Evolutionary conservation across 1,284 basidiomycete genomes (phyloP).

Genomic region (Leccinum angustisporum): DNA sequence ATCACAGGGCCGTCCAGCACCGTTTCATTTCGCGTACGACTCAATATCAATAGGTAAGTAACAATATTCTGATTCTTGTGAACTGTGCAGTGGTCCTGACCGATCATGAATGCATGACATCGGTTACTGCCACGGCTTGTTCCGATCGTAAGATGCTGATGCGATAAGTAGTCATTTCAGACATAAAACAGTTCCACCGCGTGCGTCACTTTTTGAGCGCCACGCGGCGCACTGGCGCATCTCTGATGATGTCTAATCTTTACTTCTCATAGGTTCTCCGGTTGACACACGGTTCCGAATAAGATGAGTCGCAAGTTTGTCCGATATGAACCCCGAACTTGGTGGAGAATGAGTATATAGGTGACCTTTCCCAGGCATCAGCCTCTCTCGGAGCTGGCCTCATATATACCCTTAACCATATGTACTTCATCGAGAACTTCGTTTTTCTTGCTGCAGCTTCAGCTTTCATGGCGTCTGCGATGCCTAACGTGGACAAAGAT

Average conservation of each 20-base stretch:
- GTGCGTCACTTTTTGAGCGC: background rate
- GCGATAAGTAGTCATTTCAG: background rate
- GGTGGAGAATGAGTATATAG: background rate
- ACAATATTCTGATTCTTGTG: background rate
- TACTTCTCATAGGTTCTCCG: background rate
- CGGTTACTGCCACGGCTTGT: background rate
- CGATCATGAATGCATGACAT: too few species aligned
- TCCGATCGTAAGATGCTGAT: background rate
- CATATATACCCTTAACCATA: background rate
- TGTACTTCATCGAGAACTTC: conserved; percentile 6
- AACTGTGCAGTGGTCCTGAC: too few species aligned
- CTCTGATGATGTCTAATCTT: background rate
- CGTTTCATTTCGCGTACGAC: background rate
- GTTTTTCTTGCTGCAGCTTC: conserved; percentile 3
- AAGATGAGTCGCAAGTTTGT: background rate
- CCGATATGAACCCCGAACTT: background rate
- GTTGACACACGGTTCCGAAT: background rate
- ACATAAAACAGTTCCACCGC: background rate
- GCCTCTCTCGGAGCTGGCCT: background rate
- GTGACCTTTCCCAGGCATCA: background rate
- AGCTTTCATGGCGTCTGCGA: conserved; percentile 5
- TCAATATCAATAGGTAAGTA: background rate
- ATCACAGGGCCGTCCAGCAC: background rate
- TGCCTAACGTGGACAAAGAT: background rate
- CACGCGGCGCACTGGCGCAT: background rate